Percentiles rank a stretch among this genome's conserved stretches.
phyloP scores from a whole-genome alignment of 208 protist genomes.

The Trypanosoma melophagium region DNA sequence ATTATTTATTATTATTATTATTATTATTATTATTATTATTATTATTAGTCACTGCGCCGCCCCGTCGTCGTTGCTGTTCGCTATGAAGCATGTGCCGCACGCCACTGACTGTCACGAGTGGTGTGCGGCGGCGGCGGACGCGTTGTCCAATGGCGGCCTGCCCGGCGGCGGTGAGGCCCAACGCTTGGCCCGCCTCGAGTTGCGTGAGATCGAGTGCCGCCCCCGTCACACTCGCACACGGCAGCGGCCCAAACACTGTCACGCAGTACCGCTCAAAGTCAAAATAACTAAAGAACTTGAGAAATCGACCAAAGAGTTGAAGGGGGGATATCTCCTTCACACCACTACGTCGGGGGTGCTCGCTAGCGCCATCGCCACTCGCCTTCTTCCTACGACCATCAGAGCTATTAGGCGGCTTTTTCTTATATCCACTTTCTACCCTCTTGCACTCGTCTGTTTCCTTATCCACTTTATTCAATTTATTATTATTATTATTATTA shows the following conservation, averaged over 20 bases:
- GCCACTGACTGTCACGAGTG: conserved; percentile 72
- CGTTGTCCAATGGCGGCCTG: conserved; percentile 56
- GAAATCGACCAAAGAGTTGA: conserved; percentile 65
- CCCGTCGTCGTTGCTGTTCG: no score
- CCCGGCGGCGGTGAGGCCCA: conserved; percentile 73
- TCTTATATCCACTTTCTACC: neutral
- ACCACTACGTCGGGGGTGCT: no score
- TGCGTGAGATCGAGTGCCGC: conserved; percentile 54
- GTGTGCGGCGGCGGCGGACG: conserved; percentile 55
- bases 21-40: neutral
- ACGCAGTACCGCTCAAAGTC: conserved; percentile 81
- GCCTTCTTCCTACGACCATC: no score
- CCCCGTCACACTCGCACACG: conserved; percentile 48
- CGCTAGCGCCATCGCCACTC: no score
- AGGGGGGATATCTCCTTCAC: conserved; percentile 40
- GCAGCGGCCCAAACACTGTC: conserved; percentile 77
- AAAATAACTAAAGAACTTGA: conserved; percentile 83
- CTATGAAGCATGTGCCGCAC: conserved; percentile 58
- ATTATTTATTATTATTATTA: neutral
- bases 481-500: conserved; percentile 30
- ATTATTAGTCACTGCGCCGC: no score
- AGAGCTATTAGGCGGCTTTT: no score
- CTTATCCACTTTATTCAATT: conserved; percentile 4
- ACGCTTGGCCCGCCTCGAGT: conserved; percentile 32
- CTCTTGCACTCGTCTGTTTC: neutral